phyloP scores from a whole-genome alignment of 441 rosid species.

The Pelargonium myrrhifolium region DNA sequence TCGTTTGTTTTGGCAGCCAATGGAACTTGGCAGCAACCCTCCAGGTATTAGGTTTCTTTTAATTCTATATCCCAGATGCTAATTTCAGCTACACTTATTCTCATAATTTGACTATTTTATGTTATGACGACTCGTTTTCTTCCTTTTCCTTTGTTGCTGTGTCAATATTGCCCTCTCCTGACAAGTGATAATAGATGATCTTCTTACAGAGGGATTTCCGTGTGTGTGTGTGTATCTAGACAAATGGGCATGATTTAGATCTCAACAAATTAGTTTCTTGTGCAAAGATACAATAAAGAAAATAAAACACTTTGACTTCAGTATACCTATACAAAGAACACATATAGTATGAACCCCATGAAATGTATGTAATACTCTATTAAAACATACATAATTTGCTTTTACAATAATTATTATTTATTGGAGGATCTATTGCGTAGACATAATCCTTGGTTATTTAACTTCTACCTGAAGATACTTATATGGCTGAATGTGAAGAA shows the following conservation, averaged over 20 bases:
- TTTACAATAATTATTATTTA: background rate
- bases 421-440: background rate
- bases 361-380: background rate
- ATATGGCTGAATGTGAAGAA: background rate
- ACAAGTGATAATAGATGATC: background rate
- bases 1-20: conserved; percentile 85
- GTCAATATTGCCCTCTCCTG: background rate
- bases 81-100: conserved; percentile 2
- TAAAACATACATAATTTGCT: background rate
- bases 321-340: background rate
- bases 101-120: background rate
- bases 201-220: background rate
- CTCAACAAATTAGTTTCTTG: background rate
- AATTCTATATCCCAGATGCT: background rate
- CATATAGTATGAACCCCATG: background rate
- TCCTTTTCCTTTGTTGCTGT: background rate
- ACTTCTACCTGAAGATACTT: background rate
- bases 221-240: conserved; percentile 3
- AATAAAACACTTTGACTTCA: background rate
- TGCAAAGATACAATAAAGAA: background rate
- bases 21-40: conserved; percentile 92
- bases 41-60: conserved; percentile 43
- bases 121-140: background rate
- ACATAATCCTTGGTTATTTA: background rate
- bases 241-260: background rate